A percentile compares a stretch with the other conserved stretches of the same genome.
phyloP scores from a whole-genome alignment of 2,329 filamentous ascomycete genomes.

The Cordyceps cateniannulata region DNA sequence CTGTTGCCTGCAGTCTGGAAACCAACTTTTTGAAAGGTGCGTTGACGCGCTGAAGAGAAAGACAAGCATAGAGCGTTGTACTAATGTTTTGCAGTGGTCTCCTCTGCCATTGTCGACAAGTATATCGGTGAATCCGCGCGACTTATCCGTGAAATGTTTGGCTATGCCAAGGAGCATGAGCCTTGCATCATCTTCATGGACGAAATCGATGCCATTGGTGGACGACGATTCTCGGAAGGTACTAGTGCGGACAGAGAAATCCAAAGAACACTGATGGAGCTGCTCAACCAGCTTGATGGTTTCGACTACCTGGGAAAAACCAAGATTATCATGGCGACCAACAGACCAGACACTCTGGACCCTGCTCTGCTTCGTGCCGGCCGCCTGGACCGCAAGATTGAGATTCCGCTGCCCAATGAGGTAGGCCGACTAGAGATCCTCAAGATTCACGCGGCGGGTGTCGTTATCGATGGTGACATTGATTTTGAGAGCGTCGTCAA shows the following conservation, averaged over 20 bases:
- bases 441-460: constrained; percentile 89
- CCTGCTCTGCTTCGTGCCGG: constrained; percentile 87
- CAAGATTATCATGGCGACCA: constrained; percentile 99
- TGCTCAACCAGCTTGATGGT: constrained; percentile 96
- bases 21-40: constrained; percentile 97
- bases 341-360: constrained; percentile 92
- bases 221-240: constrained; percentile 91
- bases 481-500: constrained; percentile 99
- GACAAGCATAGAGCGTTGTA: constrained; percentile 5
- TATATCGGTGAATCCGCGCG: constrained; percentile 98
- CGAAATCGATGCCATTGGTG: constrained; percentile 98
- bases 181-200: constrained; percentile 99
- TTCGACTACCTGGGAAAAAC: constrained; percentile 99
- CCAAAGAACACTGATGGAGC: constrained; percentile 95
- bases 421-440: constrained; percentile 93
- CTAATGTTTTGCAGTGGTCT: constrained; percentile 62
- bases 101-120: constrained; percentile 98
- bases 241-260: constrained; percentile 98
- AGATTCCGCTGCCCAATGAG: constrained; percentile 95
- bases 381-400: constrained; percentile 93
- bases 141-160: constrained; percentile 98
- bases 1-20: constrained; percentile 91
- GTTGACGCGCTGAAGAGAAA: constrained; percentile 14
- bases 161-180: constrained; percentile 98
- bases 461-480: constrained; percentile 87